These are phyloP conservation scores for Fusarium verticillioides DNA, from an alignment of 2,329 filamentous ascomycete genomes.

Conservation along the genomic window DNA sequence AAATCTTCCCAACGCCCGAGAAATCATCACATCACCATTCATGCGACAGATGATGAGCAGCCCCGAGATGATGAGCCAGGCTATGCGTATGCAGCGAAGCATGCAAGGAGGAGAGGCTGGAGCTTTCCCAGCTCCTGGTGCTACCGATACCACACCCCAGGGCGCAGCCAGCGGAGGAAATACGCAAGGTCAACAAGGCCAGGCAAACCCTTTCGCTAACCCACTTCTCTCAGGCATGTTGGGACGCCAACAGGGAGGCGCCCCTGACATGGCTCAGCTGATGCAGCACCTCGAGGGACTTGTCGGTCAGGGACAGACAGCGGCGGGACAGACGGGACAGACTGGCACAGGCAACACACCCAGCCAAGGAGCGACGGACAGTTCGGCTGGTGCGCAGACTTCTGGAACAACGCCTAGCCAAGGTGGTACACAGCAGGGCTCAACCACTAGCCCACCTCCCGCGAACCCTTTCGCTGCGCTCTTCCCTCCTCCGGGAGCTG, in stretches of 20 bases:
- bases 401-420: slow-evolving; percentile 35
- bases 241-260: slow-evolving; percentile 27
- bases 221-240: slow-evolving; percentile 45
- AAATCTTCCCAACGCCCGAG: slow-evolving; percentile 78
- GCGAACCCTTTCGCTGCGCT: slow-evolving; percentile 76
- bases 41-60: slow-evolving; percentile 95
- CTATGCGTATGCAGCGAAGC: slow-evolving; percentile 83
- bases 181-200: slow-evolving; percentile 49
- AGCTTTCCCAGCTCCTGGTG: slow-evolving; percentile 89
- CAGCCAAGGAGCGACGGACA: slow-evolving; percentile 41
- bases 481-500: slow-evolving; percentile 56
- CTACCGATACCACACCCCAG: slow-evolving; percentile 85
- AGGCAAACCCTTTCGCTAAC: slow-evolving; percentile 58
- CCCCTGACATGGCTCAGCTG: slow-evolving; percentile 30
- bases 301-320: slow-evolving; percentile 41
- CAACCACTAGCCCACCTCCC: slow-evolving; percentile 52
- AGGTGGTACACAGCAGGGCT: slow-evolving; percentile 34
- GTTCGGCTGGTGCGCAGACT: slow-evolving; percentile 38
- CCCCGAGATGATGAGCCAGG: slow-evolving; percentile 83
- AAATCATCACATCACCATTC: slow-evolving; percentile 88
- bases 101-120: slow-evolving; percentile 65
- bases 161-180: slow-evolving; percentile 48
- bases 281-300: slow-evolving; percentile 46
- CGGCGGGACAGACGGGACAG: slow-evolving; percentile 41
- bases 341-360: slow-evolving; percentile 44